phyloP scores from a whole-genome alignment of 2,329 filamentous ascomycete genomes.

The Apiospora arundinis region DNA sequence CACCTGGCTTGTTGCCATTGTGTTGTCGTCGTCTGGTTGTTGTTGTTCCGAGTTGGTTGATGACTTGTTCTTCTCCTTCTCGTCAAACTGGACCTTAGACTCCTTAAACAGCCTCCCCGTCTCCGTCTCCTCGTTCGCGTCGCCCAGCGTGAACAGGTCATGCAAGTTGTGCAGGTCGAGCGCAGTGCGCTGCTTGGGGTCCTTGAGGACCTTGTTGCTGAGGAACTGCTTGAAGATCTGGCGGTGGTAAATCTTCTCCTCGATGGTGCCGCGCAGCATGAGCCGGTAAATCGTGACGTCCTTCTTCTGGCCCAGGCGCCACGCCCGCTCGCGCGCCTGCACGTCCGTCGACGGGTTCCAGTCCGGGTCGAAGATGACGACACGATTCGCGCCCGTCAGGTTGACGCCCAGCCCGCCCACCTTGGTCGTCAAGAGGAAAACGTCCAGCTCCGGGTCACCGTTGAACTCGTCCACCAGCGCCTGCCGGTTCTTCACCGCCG shows the following conservation, averaged over 20 bases:
- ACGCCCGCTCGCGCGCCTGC: slow-evolving; percentile 93
- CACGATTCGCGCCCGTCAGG: slow-evolving; percentile 89
- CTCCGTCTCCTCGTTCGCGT: slow-evolving; percentile 74
- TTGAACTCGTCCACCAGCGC: slow-evolving; percentile 93
- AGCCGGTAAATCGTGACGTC: slow-evolving; percentile 96
- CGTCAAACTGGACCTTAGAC: slow-evolving; percentile 74
- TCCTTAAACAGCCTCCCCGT: slow-evolving; percentile 87
- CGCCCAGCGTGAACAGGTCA: slow-evolving; percentile 84
- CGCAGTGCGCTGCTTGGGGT: slow-evolving; percentile 90
- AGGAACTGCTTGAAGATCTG: slow-evolving; percentile 99
- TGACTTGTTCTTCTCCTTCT: slow-evolving; percentile 32
- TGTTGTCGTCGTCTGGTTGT: slow-evolving; percentile 15
- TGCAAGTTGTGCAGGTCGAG: slow-evolving; percentile 91
- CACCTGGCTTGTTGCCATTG: slow-evolving; percentile 20
- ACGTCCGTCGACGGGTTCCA: slow-evolving; percentile 98
- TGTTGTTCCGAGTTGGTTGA: slow-evolving; percentile 28
- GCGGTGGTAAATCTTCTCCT: slow-evolving; percentile 98
- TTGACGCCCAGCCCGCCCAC: slow-evolving; percentile 95
- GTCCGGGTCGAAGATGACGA: slow-evolving; percentile 98
- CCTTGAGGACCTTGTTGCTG: slow-evolving; percentile 93
- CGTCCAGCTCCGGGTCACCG: slow-evolving; percentile 75
- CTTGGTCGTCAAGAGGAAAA: slow-evolving; percentile 94
- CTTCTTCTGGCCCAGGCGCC: slow-evolving; percentile 92
- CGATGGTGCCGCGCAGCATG: slow-evolving; percentile 98
- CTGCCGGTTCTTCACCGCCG: slow-evolving; percentile 87